Percentiles rank a stretch among this genome's conserved stretches.
Evolutionary conservation across 2,329 filamentous ascomycete genomes (phyloP).

Genomic region (Hymenoscyphus fructigenus): DNA sequence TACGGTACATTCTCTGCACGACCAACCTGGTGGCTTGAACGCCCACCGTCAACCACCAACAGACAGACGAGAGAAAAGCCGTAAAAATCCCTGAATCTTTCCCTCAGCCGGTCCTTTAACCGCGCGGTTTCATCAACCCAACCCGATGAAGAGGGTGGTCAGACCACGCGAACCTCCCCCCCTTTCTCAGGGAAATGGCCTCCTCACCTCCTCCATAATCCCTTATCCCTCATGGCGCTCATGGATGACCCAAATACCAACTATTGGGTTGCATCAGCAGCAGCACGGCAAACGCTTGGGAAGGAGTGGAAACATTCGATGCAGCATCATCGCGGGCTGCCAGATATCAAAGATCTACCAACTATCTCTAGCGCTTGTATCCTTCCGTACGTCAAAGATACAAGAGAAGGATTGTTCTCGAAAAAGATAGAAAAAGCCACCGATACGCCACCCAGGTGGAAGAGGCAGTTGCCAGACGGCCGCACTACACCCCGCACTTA

Average conservation of each 20-base stretch:
- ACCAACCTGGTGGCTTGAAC: background rate
- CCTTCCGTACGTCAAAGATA: background rate
- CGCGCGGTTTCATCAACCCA: background rate
- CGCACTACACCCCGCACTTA: background rate
- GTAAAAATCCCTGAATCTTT: background rate
- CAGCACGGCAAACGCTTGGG: background rate
- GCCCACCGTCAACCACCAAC: background rate
- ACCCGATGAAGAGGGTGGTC: background rate
- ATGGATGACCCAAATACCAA: background rate
- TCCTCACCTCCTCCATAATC: background rate
- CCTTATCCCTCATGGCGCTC: background rate
- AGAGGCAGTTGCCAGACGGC: constrained; percentile 1
- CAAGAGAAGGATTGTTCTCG: background rate
- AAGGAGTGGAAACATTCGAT: background rate
- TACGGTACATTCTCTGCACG: background rate
- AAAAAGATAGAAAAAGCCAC: background rate
- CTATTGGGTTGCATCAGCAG: background rate
- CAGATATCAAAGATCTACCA: background rate
- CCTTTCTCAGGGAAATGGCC: background rate
- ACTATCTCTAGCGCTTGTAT: background rate
- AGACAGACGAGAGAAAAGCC: background rate
- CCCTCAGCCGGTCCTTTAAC: background rate
- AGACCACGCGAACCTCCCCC: background rate
- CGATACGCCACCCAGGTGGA: constrained; percentile 1
- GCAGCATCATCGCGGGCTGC: background rate